Evolutionary conservation across 371 early-diverging fungal genomes (phyloP).

Genomic region (Rhizopus stolonifer): DNA sequence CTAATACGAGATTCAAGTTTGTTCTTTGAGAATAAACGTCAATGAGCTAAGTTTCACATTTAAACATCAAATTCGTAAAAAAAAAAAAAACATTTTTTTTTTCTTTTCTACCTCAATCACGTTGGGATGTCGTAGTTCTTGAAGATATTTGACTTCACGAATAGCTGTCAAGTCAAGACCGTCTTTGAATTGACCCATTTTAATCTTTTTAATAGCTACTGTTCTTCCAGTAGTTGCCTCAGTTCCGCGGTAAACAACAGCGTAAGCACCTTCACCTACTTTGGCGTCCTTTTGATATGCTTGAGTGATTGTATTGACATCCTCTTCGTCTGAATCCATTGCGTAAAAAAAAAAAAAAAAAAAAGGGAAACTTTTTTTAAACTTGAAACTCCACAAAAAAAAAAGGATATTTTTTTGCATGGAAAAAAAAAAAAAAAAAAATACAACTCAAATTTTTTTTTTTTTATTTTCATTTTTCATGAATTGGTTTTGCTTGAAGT

Average conservation of each 20-base stretch:
- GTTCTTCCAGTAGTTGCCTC: conserved; percentile 58
- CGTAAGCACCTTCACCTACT: conserved; percentile 96
- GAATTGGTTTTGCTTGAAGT: conserved; percentile 36
- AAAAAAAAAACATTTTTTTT: neutral
- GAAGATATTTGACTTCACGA: conserved; percentile 96
- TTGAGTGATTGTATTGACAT: conserved; percentile 59
- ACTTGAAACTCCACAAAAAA: neutral
- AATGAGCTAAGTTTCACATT: conserved; percentile 64
- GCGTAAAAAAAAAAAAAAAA: conserved; percentile 5
- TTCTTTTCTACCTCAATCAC: conserved; percentile 70
- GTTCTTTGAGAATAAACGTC: conserved; percentile 95
- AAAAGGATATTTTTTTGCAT: neutral
- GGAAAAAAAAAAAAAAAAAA: conserved; percentile 4
- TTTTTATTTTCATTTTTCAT: conserved; percentile 14
- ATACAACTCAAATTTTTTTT: neutral
- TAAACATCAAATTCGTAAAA: neutral
- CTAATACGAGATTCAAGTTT: conserved; percentile 94
- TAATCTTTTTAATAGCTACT: conserved; percentile 96
- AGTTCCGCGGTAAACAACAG: conserved; percentile 85
- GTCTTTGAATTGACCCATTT: conserved; percentile 83
- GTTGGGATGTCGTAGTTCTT: conserved; percentile 92
- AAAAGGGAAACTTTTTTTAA: neutral
- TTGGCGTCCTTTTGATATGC: conserved; percentile 79
- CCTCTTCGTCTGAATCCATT: conserved; percentile 48
- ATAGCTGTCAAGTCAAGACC: conserved; percentile 95